Conservation (phyloP, 2,329 filamentous ascomycete species). For the Aureobasidium subglaciale region DNA sequence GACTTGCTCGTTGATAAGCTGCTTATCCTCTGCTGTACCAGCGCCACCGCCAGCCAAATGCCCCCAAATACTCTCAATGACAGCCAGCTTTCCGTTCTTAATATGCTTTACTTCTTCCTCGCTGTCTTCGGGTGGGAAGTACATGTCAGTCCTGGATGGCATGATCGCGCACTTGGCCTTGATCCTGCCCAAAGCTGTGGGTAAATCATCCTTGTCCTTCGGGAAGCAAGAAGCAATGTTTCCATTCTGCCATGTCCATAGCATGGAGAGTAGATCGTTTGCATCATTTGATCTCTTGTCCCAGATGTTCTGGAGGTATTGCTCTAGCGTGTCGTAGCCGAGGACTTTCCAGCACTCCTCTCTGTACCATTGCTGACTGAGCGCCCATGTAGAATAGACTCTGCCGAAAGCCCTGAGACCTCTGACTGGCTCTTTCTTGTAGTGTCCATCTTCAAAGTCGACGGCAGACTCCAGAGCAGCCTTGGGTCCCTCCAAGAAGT, state of each 20-base stretch:
- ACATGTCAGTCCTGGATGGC: constrained; percentile 35
- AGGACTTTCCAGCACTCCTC: constrained; percentile 29
- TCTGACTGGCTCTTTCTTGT: constrained; percentile 23
- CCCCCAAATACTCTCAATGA: constrained; percentile 35
- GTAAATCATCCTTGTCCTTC: constrained; percentile 27
- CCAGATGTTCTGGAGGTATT: constrained; percentile 28
- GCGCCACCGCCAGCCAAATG: constrained; percentile 35
- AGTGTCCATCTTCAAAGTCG: constrained; percentile 35
- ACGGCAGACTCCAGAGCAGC: constrained; percentile 39
- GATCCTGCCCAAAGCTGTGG: constrained; percentile 30
- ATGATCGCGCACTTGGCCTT: constrained; percentile 33
- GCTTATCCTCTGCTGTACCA: constrained; percentile 29
- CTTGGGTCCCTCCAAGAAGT: constrained; percentile 50
- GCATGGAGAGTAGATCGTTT: constrained; percentile 32
- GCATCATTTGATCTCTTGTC: constrained; percentile 21
- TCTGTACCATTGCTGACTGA: constrained; percentile 37
- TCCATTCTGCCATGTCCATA: constrained; percentile 38
- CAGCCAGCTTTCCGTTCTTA: constrained; percentile 25
- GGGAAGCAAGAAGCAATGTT: constrained; percentile 30
- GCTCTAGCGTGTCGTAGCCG: constrained; percentile 28
- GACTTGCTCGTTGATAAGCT: constrained; percentile 25
- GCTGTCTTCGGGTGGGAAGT: constrained; percentile 35
- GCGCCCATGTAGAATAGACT: constrained; percentile 35
- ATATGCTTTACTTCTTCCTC: constrained; percentile 31
- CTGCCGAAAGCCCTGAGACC: constrained; percentile 32